Conservation (phyloP, 2,329 filamentous ascomycete genomes). For the Colletotrichum sp. region DNA sequence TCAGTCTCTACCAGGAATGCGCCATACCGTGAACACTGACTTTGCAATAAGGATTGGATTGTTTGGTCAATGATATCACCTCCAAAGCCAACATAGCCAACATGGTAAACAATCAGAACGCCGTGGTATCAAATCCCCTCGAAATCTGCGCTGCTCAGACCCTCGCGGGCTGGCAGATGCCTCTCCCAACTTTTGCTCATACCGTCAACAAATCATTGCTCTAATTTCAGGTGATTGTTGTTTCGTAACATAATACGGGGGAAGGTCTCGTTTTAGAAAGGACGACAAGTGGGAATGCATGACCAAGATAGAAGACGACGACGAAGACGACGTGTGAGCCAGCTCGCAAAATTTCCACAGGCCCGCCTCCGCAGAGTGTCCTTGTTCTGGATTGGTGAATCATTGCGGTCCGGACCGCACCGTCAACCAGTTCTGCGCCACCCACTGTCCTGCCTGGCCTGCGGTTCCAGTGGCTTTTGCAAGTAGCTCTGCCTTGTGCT, state of each 20-base stretch:
- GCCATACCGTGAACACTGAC: not conserved
- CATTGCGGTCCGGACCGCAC: constrained; percentile 15
- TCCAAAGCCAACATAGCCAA: not conserved
- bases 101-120: not conserved
- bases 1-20: not conserved
- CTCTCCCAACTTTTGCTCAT: not conserved
- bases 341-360: not conserved
- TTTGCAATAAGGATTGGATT: not conserved
- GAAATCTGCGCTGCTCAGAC: not conserved
- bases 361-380: not conserved
- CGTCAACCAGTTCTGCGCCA: constrained; percentile 42
- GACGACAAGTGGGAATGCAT: not conserved
- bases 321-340: not conserved
- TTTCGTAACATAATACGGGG: not conserved
- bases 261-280: not conserved
- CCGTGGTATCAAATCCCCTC: constrained; percentile 9
- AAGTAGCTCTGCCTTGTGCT: constrained; percentile 47
- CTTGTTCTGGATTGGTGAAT: not conserved
- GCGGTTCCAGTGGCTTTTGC: constrained; percentile 42
- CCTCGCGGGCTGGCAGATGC: not conserved
- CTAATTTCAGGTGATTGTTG: not conserved
- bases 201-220: not conserved
- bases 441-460: constrained; percentile 40
- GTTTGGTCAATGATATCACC: not conserved
- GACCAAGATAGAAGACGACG: not conserved